These are phyloP conservation scores for Aspergillus olivimuriae DNA, from an alignment of 495 filamentous ascomycete species.

Conservation along the genomic window DNA sequence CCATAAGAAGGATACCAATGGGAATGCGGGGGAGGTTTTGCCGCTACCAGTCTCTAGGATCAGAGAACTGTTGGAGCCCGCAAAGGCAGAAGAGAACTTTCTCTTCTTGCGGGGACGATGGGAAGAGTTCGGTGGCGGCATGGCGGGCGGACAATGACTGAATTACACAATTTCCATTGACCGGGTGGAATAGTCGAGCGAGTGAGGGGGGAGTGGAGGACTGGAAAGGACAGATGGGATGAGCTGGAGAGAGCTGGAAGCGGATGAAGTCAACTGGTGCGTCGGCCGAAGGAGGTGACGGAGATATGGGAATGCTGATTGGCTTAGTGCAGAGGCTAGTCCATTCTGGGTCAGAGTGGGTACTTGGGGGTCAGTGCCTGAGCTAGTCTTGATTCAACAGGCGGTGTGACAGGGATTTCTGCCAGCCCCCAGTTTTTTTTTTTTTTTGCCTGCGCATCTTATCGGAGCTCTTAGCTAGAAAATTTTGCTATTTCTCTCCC, in stretches of 20 bases:
- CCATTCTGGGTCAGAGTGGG: neutral
- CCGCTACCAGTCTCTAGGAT: constrained; percentile 36
- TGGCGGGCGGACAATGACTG: constrained; percentile 10
- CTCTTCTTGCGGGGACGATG: constrained; percentile 57
- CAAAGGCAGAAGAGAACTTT: constrained; percentile 37
- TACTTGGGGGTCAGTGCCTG: constrained; percentile 1
- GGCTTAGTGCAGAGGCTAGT: no score
- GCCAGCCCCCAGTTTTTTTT: constrained; percentile 32
- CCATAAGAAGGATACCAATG: constrained; percentile 87
- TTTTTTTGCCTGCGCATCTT: constrained; percentile 24
- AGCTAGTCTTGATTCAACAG: constrained; percentile 10
- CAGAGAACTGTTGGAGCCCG: constrained; percentile 47
- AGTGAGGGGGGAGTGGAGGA: no score
- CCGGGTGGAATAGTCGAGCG: no score
- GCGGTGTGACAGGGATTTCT: constrained; percentile 25
- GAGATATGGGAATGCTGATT: no score
- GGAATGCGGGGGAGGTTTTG: constrained; percentile 61
- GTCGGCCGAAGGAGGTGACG: no score
- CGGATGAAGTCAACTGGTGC: no score
- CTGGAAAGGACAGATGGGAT: neutral
- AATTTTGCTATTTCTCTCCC: constrained; percentile 21
- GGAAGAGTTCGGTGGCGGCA: constrained; percentile 34
- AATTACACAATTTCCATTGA: constrained; percentile 22
- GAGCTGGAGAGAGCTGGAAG: neutral
- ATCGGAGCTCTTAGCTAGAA: constrained; percentile 25